Percentiles rank a stretch among this genome's conserved stretches.
Conservation (phyloP, 2,329 filamentous ascomycete genomes). For the Catunica adiposa region DNA sequence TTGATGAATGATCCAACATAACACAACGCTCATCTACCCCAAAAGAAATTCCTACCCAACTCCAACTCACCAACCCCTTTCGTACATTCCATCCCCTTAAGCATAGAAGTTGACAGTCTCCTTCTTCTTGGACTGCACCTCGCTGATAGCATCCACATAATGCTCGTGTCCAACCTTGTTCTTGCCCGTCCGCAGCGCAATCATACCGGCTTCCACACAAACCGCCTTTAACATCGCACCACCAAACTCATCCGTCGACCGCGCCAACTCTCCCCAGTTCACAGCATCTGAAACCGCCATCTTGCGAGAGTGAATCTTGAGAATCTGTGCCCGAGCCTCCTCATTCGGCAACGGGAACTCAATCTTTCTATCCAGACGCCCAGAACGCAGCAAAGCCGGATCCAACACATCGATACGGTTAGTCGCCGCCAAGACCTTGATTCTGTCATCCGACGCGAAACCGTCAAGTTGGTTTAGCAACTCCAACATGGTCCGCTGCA, state of each 20-base stretch:
- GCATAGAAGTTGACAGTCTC: slow-evolving; percentile 50
- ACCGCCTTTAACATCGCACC: slow-evolving; percentile 97
- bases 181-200: slow-evolving; percentile 83
- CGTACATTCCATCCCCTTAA: slow-evolving; percentile 19
- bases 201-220: slow-evolving; percentile 98
- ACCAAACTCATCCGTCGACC: slow-evolving; percentile 96
- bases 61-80: neutral
- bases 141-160: slow-evolving; percentile 94
- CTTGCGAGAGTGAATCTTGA: slow-evolving; percentile 94
- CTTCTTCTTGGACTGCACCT: slow-evolving; percentile 94
- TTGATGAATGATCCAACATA: neutral
- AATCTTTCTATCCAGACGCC: slow-evolving; percentile 89
- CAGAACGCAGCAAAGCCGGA: slow-evolving; percentile 76
- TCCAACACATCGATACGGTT: slow-evolving; percentile 91
- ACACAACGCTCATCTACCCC: neutral
- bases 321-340: slow-evolving; percentile 88
- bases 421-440: slow-evolving; percentile 89
- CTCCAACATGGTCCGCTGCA: slow-evolving; percentile 97
- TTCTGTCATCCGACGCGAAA: slow-evolving; percentile 89
- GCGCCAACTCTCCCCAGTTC: slow-evolving; percentile 90
- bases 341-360: slow-evolving; percentile 97
- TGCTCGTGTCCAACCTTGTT: slow-evolving; percentile 96
- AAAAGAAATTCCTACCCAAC: neutral
- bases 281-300: slow-evolving; percentile 89
- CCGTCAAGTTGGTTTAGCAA: slow-evolving; percentile 96